These are phyloP conservation scores for Solanum pinnatisectum DNA, from an alignment of 257 asterid genomes.

Conservation along the genomic window DNA sequence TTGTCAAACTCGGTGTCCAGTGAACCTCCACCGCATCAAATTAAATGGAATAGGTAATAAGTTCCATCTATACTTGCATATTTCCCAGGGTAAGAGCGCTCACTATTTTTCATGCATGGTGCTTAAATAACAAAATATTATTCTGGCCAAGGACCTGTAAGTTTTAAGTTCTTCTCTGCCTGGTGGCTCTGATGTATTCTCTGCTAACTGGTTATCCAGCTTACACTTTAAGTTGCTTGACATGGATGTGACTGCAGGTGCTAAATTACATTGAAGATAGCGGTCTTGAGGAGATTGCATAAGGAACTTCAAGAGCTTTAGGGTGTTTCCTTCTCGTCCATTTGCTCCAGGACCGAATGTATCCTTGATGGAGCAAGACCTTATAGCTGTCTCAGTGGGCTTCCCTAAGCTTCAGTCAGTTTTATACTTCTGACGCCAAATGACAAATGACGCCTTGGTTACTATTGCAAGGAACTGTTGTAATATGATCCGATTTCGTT, in stretches of 20 bases:
- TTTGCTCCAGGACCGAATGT: not conserved
- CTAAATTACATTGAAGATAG: slow-evolving; percentile 14
- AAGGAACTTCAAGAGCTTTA: slow-evolving; percentile 1
- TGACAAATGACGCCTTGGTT: not conserved
- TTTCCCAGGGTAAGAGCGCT: too few relatives aligned
- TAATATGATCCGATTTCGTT: not conserved
- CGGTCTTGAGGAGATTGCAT: slow-evolving; percentile 52
- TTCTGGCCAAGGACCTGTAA: not conserved
- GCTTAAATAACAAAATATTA: too few relatives aligned
- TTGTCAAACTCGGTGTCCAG: too few relatives aligned
- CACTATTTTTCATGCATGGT: too few relatives aligned
- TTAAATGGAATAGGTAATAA: too few relatives aligned
- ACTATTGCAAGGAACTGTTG: not conserved
- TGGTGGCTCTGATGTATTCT: not conserved
- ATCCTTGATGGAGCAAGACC: not conserved
- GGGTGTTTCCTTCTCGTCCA: not conserved
- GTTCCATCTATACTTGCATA: too few relatives aligned
- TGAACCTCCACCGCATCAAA: too few relatives aligned
- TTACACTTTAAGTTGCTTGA: not conserved
- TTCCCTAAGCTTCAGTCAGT: slow-evolving; percentile 5
- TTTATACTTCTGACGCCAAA: slow-evolving; percentile 4
- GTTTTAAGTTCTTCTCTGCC: too few relatives aligned
- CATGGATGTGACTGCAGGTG: slow-evolving; percentile 29
- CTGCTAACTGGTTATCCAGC: not conserved
- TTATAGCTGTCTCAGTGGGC: not conserved